phyloP scores from a whole-genome alignment of 1,284 basidiomycete species.

The Megacollybia platyphylla region DNA sequence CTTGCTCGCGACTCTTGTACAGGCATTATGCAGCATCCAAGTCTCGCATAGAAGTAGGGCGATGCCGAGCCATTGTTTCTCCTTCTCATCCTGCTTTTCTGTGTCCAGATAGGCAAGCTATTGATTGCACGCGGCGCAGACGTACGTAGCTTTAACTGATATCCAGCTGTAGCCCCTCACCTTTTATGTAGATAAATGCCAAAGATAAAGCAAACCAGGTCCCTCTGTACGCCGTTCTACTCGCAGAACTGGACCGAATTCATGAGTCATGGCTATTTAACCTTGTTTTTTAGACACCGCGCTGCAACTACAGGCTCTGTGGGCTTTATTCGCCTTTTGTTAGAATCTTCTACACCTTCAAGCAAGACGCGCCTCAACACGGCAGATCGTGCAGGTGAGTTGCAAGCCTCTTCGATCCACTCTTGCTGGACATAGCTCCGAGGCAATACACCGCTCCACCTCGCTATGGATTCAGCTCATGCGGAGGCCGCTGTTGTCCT shows the following conservation, averaged over 20 bases:
- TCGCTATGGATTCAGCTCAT: slow-evolving; percentile 90
- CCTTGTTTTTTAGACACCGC: slow-evolving; percentile 53
- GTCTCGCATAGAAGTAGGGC: slow-evolving; percentile 68
- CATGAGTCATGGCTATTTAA: slow-evolving; percentile 11
- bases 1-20: slow-evolving; percentile 7
- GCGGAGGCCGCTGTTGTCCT: slow-evolving; percentile 80
- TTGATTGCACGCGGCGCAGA: slow-evolving; percentile 82
- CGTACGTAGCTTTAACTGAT: slow-evolving; percentile 28
- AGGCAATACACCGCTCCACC: slow-evolving; percentile 93
- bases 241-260: neutral
- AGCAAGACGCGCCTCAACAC: slow-evolving; percentile 80
- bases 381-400: slow-evolving; percentile 69
- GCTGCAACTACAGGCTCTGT: slow-evolving; percentile 90
- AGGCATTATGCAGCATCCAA: slow-evolving; percentile 95
- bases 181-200: slow-evolving; percentile 66
- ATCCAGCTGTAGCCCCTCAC: slow-evolving; percentile 6
- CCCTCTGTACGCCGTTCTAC: slow-evolving; percentile 53
- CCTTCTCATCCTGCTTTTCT: slow-evolving; percentile 14
- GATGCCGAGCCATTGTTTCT: slow-evolving; percentile 13
- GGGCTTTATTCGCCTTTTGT: slow-evolving; percentile 71
- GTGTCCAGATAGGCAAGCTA: slow-evolving; percentile 68
- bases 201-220: slow-evolving; percentile 85
- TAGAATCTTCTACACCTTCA: slow-evolving; percentile 62
- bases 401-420: slow-evolving; percentile 6
- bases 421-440: slow-evolving; percentile 6